phyloP scores from a whole-genome alignment of 2,329 filamentous ascomycete species.

The Colletotrichum sidae region DNA sequence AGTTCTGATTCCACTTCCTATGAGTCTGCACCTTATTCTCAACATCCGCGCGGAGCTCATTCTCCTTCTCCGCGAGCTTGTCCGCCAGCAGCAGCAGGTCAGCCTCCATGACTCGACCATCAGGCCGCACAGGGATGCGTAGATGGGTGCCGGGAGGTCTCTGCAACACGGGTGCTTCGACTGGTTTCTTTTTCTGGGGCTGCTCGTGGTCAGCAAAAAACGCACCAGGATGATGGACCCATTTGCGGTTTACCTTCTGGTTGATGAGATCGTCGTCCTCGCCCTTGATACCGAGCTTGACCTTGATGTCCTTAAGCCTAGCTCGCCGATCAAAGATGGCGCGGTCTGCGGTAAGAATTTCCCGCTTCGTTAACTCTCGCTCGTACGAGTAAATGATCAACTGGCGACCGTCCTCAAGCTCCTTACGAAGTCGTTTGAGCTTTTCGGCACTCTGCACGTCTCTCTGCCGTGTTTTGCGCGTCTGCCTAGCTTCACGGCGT shows the following conservation, averaged over 20 bases:
- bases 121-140: conserved; percentile 76
- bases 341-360: conserved; percentile 80
- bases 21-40: conserved; percentile 90
- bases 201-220: conserved; percentile 54
- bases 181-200: conserved; percentile 78
- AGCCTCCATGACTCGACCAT: conserved; percentile 78
- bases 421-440: conserved; percentile 88
- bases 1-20: conserved; percentile 89
- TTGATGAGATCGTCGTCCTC: conserved; percentile 96
- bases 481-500: conserved; percentile 91
- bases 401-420: conserved; percentile 89
- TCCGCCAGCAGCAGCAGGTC: conserved; percentile 84
- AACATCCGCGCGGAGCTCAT: conserved; percentile 83
- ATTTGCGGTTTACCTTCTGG: conserved; percentile 76
- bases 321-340: conserved; percentile 85
- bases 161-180: conserved; percentile 71
- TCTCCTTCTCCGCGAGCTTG: conserved; percentile 83
- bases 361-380: conserved; percentile 83
- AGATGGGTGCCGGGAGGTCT: conserved; percentile 72
- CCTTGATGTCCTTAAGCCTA: conserved; percentile 88
- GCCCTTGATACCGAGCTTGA: conserved; percentile 87
- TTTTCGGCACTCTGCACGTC: conserved; percentile 96
- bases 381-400: conserved; percentile 82
- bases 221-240: conserved; percentile 31
- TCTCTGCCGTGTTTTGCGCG: conserved; percentile 91